phyloP scores from a whole-genome alignment of 768 basidiomycete genomes.

The Boletellus emodensis region DNA sequence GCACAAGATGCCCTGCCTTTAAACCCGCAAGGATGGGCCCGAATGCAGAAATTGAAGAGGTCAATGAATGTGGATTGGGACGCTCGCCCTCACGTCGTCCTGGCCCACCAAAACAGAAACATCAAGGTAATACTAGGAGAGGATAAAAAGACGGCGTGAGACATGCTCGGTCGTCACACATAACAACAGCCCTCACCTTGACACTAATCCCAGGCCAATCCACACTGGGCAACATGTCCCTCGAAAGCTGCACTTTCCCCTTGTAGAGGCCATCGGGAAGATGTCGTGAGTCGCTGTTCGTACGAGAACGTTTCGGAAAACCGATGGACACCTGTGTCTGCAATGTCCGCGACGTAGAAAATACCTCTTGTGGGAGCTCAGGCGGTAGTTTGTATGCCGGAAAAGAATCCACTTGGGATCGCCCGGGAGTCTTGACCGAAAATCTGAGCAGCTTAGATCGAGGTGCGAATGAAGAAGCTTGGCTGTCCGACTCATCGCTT shows the following conservation, averaged over 20 bases:
- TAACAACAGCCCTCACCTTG: constrained; percentile 43
- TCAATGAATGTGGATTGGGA: constrained; percentile 58
- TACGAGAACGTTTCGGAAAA: constrained; percentile 63
- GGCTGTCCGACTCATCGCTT: constrained; percentile 42
- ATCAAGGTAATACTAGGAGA: constrained; percentile 64
- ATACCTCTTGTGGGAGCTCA: constrained; percentile 17
- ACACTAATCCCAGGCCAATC: constrained; percentile 66
- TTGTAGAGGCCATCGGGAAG: constrained; percentile 70
- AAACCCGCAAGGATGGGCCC: neutral
- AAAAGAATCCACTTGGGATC: constrained; percentile 6
- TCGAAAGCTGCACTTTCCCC: constrained; percentile 50
- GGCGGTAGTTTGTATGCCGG: constrained; percentile 24
- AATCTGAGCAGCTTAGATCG: constrained; percentile 30
- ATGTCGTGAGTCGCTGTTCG: constrained; percentile 42
- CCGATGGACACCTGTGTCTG: constrained; percentile 52
- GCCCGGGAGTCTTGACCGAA: constrained; percentile 23
- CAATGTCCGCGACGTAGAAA: constrained; percentile 25
- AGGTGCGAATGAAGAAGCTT: constrained; percentile 4
- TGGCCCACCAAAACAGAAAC: constrained; percentile 63
- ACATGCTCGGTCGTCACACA: constrained; percentile 4
- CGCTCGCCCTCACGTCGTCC: constrained; percentile 56
- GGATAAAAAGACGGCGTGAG: constrained; percentile 2
- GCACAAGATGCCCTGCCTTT: neutral
- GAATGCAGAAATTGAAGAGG: neutral
- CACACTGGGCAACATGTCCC: constrained; percentile 59